Conservation (phyloP, 306 rosid genomes). For the Acacia crassicarpa region DNA sequence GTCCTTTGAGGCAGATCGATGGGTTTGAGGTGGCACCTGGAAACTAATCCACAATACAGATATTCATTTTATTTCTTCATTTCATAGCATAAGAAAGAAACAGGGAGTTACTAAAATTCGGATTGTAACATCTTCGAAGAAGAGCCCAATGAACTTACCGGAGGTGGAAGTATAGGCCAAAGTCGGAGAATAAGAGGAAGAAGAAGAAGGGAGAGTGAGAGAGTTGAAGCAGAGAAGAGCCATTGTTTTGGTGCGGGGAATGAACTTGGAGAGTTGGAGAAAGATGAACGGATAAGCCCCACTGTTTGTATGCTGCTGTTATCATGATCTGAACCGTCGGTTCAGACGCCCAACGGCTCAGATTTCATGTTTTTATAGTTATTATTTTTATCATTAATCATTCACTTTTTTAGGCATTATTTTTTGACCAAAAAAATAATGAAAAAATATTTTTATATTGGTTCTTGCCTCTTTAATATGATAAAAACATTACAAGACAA, state of each 20-base stretch:
- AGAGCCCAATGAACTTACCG: conserved; percentile 31
- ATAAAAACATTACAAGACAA: no score
- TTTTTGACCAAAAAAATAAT: no score
- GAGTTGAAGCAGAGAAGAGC: conserved; percentile 61
- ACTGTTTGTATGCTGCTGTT: neutral
- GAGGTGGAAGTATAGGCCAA: conserved; percentile 28
- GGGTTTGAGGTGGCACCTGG: conserved; percentile 44
- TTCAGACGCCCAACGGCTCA: neutral
- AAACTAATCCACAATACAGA: conserved; percentile 41
- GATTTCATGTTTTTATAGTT: neutral
- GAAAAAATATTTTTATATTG: no score
- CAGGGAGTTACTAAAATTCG: neutral
- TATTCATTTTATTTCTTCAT: neutral
- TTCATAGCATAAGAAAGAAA: neutral
- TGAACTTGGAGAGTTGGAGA: neutral
- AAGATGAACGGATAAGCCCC: neutral
- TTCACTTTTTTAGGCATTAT: no score
- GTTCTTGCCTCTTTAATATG: no score
- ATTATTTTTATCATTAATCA: no score
- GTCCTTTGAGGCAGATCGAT: conserved; percentile 32
- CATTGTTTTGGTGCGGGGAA: conserved; percentile 33
- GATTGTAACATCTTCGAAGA: neutral
- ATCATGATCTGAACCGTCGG: neutral
- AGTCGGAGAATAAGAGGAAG: conserved; percentile 21
- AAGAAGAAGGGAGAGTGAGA: conserved; percentile 36